phyloP scores from a whole-genome alignment of 1,284 basidiomycete genomes.

The Termitomyces sp. region DNA sequence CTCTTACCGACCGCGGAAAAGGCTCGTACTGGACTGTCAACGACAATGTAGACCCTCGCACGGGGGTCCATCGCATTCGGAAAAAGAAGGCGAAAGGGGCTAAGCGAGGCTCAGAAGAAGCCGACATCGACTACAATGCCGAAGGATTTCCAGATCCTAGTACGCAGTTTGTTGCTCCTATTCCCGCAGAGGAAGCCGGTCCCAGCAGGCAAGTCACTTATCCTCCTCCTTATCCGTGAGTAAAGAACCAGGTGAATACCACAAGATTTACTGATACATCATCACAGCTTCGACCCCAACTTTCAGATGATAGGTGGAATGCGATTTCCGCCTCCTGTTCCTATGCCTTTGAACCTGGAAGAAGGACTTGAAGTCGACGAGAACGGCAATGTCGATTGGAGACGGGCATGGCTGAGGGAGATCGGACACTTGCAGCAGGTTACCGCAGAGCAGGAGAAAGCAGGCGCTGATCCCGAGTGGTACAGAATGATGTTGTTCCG shows the following conservation, averaged over 20 bases:
- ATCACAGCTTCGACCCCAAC: slow-evolving; percentile 57
- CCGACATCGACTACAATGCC: slow-evolving; percentile 58
- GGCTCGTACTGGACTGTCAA: slow-evolving; percentile 87
- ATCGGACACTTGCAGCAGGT: slow-evolving; percentile 65
- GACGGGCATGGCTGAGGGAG: slow-evolving; percentile 71
- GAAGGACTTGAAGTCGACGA: slow-evolving; percentile 69
- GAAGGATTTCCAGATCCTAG: slow-evolving; percentile 51
- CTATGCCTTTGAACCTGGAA: slow-evolving; percentile 52
- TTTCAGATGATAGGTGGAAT: slow-evolving; percentile 61
- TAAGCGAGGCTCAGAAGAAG: slow-evolving; percentile 46
- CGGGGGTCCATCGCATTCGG: slow-evolving; percentile 76
- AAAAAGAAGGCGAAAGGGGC: slow-evolving; percentile 70
- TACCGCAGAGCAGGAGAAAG: slow-evolving; percentile 74
- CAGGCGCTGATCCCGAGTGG: slow-evolving; percentile 73
- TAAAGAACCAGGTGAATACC: slow-evolving; percentile 16
- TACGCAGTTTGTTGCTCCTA: slow-evolving; percentile 51
- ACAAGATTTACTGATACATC: slow-evolving; percentile 14
- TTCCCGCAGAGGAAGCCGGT: slow-evolving; percentile 53
- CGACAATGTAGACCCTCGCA: slow-evolving; percentile 79
- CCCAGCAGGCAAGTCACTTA: slow-evolving; percentile 50
- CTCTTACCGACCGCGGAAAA: slow-evolving; percentile 82
- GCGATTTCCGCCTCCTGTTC: slow-evolving; percentile 53
- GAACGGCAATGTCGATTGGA: slow-evolving; percentile 75
- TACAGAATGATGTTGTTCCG: slow-evolving; percentile 76
- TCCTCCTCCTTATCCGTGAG: slow-evolving; percentile 53